Evolutionary conservation across 2,329 filamentous ascomycete species (phyloP).

Genomic region (Aspergillus costaricaensis): DNA sequence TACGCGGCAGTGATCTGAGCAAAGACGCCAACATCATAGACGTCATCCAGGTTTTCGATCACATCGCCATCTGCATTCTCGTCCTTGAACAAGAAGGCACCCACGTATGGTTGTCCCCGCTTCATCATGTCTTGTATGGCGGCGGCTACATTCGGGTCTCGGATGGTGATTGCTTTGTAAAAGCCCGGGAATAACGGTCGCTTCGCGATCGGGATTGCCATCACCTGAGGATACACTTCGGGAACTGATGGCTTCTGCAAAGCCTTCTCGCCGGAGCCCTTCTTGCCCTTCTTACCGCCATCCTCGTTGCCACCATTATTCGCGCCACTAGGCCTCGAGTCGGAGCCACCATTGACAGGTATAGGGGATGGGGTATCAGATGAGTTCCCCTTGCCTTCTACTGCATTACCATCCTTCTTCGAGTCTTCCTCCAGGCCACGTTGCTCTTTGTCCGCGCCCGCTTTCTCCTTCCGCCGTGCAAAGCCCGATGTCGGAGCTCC

Average conservation of each 20-base stretch:
- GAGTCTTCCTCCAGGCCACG: conserved; percentile 41
- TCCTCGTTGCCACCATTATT: conserved; percentile 57
- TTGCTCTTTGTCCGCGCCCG: conserved; percentile 42
- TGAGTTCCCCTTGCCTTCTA: conserved; percentile 51
- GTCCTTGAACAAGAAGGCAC: conserved; percentile 95
- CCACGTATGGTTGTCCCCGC: conserved; percentile 93
- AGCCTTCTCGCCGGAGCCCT: conserved; percentile 67
- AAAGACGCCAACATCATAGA: conserved; percentile 95
- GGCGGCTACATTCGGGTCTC: conserved; percentile 84
- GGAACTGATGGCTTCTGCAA: conserved; percentile 87
- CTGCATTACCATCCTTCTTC: conserved; percentile 40
- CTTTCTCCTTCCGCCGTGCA: conserved; percentile 44
- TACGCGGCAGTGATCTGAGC: conserved; percentile 97
- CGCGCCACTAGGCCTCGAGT: conserved; percentile 58
- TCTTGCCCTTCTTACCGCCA: conserved; percentile 71
- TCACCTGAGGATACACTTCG: conserved; percentile 94
- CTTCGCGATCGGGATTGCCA: conserved; percentile 94
- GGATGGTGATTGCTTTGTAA: conserved; percentile 97
- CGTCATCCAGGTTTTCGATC: conserved; percentile 85
- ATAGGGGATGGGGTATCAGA: conserved; percentile 51
- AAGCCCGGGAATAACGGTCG: conserved; percentile 94
- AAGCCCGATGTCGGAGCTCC: conserved; percentile 37
- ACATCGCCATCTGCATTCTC: conserved; percentile 91
- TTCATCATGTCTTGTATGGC: conserved; percentile 97
- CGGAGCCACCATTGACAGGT: conserved; percentile 38